Conservation (phyloP, 2,329 filamentous ascomycete species). For the Colletotrichum lini region DNA sequence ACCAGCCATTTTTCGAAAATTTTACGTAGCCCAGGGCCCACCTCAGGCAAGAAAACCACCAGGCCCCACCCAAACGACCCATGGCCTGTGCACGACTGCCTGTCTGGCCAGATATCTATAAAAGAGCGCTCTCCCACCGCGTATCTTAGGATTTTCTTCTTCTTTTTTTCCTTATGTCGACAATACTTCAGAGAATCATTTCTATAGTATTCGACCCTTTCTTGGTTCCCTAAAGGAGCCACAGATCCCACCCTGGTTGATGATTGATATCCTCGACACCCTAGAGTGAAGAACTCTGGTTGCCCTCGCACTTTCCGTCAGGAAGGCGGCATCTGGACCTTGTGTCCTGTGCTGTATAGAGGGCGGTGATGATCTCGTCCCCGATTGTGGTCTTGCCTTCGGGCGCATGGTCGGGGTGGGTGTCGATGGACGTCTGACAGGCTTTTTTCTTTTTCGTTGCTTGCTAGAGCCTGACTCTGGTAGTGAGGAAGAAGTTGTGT, state of each 20-base stretch:
- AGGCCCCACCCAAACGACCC: neutral
- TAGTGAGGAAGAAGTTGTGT: conserved; percentile 63
- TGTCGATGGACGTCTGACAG: conserved; percentile 93
- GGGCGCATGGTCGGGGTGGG: conserved; percentile 85
- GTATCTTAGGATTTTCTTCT: conserved; percentile 56
- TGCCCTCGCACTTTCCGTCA: conserved; percentile 74
- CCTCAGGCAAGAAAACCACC: conserved; percentile 19
- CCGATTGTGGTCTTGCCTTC: conserved; percentile 79
- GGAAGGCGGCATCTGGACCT: conserved; percentile 66
- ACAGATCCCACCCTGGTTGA: conserved; percentile 97
- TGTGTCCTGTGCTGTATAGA: conserved; percentile 75
- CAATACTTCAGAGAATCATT: conserved; percentile 89
- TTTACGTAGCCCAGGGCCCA: conserved; percentile 14
- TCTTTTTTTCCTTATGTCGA: conserved; percentile 70
- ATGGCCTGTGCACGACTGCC: conserved; percentile 19
- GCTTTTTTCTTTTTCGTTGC: conserved; percentile 71
- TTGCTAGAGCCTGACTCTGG: conserved; percentile 61
- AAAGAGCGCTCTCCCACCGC: conserved; percentile 50
- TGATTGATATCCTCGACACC: conserved; percentile 90
- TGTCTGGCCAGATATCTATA: conserved; percentile 53
- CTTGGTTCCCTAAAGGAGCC: conserved; percentile 94
- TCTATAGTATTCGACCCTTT: conserved; percentile 97
- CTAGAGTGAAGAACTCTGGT: conserved; percentile 85
- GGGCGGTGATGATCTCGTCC: conserved; percentile 95
- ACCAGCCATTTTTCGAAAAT: conserved; percentile 32